Evolutionary conservation across 192 early-diverging fungal species (phyloP).

Genomic region (Umbelopsis ramanniana): DNA sequence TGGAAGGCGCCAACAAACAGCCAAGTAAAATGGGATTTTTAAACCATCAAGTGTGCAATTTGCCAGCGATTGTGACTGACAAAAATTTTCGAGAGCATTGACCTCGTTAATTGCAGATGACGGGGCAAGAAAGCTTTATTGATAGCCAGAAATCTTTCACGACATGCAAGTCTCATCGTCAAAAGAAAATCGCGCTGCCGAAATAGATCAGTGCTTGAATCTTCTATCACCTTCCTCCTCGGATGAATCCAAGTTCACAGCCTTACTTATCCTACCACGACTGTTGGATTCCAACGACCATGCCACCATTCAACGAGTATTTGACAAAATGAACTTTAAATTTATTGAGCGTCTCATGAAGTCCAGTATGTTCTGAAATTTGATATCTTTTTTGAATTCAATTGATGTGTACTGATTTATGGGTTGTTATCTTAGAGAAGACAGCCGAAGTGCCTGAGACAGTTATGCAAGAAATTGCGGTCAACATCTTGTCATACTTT

Average conservation of each 20-base stretch:
- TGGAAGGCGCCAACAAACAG: too few species aligned
- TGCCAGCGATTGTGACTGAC: too few species aligned
- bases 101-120: too few species aligned
- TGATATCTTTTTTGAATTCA: not conserved
- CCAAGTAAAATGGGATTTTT: too few species aligned
- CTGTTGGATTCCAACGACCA: slow-evolving; percentile 46
- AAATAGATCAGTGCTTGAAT: slow-evolving; percentile 44
- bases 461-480: slow-evolving; percentile 44
- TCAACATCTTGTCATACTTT: slow-evolving; percentile 47
- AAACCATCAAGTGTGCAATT: too few species aligned
- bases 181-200: slow-evolving; percentile 28
- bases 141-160: not conserved
- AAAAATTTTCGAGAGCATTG: too few species aligned
- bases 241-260: slow-evolving; percentile 59
- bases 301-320: slow-evolving; percentile 38
- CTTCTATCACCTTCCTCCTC: slow-evolving; percentile 41
- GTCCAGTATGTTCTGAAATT: slow-evolving; percentile 36
- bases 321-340: slow-evolving; percentile 54
- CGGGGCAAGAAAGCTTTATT: too few species aligned
- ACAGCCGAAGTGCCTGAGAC: slow-evolving; percentile 39
- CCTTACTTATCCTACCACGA: slow-evolving; percentile 48
- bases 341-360: slow-evolving; percentile 55
- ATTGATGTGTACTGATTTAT: slow-evolving; percentile 14
- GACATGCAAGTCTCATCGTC: slow-evolving; percentile 13
- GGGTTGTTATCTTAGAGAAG: not conserved